Base-by-base conservation (phyloP, 1,284 basidiomycete species). In the Sporisorium exsertum region DNA sequence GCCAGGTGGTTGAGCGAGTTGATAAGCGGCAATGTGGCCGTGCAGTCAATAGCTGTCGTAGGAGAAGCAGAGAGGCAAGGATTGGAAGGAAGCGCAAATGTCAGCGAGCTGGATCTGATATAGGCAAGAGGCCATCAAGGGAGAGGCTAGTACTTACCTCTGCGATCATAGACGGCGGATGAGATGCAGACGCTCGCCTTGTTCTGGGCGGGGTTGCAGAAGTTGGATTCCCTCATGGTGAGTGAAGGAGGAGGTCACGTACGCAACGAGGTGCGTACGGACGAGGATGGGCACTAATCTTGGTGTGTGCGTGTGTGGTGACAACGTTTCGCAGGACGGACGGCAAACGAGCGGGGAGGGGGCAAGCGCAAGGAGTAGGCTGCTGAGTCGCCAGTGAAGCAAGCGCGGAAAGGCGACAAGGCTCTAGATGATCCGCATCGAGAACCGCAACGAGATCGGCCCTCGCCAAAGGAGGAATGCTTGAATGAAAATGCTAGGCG, bases 1-100 rank as follows among this genome's bases (percentile, higher is more conserved):
- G 94, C 94, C 65, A 99, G 92, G 87, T 98, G 94, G 56, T 94
- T 95, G 64, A 99, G 91, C 51, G 95, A 97, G 88, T 97, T 98
- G 88, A 97, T 93, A 56, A 99, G 89, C 18, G 96, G 95, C 53
- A 99, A 88, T 5, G 94, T 90, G 2, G 94, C 91, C 70, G 92
- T 92, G 59, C 94, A 93, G 88, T 99, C 97, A 84, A 99, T 91
- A 12, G 96, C 96, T 50, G 49, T 50, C 18, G 27, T 5, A n/a
- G 16, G 12, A 40, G 37, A 4, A 9, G 37, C 18, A 40, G 15
- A n/a, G 15, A 40, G 5, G 37, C 37, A n/a, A 40, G 5, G 16
- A 40, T 43, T 7, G n/a, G 5, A 20, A 20, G 27, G 5, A 54
- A 46, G 37, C 52, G 29, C 53, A 57, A 33, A 52, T 49, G 45